Evolutionary conservation across 177 flowering plant species (phyloP).

Genomic region (Vitis hybrid): DNA sequence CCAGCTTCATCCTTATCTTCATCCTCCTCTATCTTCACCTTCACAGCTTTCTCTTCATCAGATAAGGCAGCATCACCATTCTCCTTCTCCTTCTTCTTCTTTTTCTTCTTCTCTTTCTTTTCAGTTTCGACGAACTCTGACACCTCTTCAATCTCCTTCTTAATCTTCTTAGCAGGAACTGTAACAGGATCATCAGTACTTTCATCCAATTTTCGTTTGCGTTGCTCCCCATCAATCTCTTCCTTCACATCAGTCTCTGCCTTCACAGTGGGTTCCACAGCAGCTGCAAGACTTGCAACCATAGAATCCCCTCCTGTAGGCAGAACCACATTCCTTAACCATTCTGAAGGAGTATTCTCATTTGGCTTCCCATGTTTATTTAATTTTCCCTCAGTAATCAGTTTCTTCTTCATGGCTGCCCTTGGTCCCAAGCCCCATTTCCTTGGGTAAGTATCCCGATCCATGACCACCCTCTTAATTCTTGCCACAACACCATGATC

Average conservation of each 20-base stretch:
- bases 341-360: slow-evolving; percentile 76
- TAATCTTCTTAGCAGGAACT: slow-evolving; percentile 37
- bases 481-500: slow-evolving; percentile 92
- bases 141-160: slow-evolving; percentile 1
- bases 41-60: slow-evolving; percentile 14
- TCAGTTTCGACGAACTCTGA: slow-evolving; percentile 20
- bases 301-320: slow-evolving; percentile 72
- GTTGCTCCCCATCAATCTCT: slow-evolving; percentile 36
- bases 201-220: slow-evolving; percentile 49
- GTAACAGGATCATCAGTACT: slow-evolving; percentile 31
- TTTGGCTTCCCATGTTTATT: slow-evolving; percentile 86
- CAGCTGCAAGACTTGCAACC: slow-evolving; percentile 70
- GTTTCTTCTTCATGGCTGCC: slow-evolving; percentile 89
- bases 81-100: slow-evolving; percentile 28
- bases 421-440: slow-evolving; percentile 94
- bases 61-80: slow-evolving; percentile 3
- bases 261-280: slow-evolving; percentile 20
- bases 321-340: slow-evolving; percentile 74
- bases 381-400: slow-evolving; percentile 72
- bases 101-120: slow-evolving; percentile 32
- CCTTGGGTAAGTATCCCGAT: slow-evolving; percentile 91
- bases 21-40: slow-evolving; percentile 36
- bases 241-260: slow-evolving; percentile 30
- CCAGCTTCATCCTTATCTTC: slow-evolving; percentile 16
- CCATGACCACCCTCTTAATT: slow-evolving; percentile 98